Conservation (phyloP, 83 land plant species). For the Thuja plicata region DNA sequence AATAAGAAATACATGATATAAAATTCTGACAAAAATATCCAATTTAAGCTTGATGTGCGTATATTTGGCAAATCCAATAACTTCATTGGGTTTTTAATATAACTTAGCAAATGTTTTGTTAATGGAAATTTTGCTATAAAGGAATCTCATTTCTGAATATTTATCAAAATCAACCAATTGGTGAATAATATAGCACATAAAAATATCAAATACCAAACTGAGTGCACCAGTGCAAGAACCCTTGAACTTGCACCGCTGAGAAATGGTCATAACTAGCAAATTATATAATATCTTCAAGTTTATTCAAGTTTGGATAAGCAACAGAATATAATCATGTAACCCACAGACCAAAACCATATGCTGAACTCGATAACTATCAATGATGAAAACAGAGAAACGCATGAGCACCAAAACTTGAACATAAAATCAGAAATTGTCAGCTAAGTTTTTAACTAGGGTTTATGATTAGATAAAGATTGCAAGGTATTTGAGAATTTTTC, state of each 20-base stretch:
- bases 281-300: too few species aligned
- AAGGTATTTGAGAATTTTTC: too few species aligned
- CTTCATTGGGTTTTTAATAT: background rate
- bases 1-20: background rate
- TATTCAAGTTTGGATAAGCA: background rate
- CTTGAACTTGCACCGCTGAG: too few species aligned
- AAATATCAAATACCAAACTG: too few species aligned
- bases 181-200: too few species aligned
- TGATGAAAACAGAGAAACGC: background rate
- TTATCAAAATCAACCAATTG: background rate
- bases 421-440: too few species aligned
- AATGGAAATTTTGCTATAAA: background rate
- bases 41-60: background rate
- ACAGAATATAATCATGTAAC: background rate
- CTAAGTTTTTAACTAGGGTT: too few species aligned
- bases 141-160: background rate
- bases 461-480: too few species aligned
- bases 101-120: background rate
- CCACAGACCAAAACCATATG: background rate
- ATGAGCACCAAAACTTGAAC: too few species aligned
- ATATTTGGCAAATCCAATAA: background rate
- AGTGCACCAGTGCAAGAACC: too few species aligned
- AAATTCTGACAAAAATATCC: background rate
- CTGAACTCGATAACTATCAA: background rate
- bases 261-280: background rate